These are phyloP conservation scores for Albophoma yamanashiensis DNA, from an alignment of 2,329 filamentous ascomycete genomes.

Conservation along the genomic window DNA sequence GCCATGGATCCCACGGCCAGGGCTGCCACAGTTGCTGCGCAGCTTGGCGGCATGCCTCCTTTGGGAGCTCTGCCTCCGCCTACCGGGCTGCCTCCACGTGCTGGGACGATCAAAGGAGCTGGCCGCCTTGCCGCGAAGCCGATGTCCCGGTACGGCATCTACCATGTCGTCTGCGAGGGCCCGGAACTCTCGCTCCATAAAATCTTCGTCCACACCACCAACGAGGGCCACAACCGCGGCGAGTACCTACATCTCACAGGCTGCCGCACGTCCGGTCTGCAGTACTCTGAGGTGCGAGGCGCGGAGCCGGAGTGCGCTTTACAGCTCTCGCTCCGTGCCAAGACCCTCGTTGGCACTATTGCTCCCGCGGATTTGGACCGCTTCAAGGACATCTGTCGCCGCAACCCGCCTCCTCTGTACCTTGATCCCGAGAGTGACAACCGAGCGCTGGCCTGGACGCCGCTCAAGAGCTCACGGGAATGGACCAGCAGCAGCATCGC, in stretches of 20 bases:
- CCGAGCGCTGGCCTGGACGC: background rate
- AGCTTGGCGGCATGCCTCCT: too few relatives aligned
- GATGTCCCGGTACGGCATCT: background rate
- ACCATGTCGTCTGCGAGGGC: background rate
- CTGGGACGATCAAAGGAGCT: background rate
- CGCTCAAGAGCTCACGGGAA: background rate
- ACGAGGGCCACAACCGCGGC: background rate
- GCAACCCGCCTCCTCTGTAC: background rate
- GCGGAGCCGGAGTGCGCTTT: background rate
- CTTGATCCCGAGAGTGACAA: background rate
- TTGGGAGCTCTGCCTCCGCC: background rate
- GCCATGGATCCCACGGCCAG: background rate
- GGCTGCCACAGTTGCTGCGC: too few relatives aligned
- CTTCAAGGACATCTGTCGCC: conserved; percentile 7
- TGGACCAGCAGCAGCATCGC: background rate
- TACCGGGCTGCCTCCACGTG: background rate
- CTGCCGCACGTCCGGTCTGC: background rate
- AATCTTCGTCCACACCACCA: background rate
- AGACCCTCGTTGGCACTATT: conserved; percentile 10
- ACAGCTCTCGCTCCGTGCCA: conserved; percentile 2
- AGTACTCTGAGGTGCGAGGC: background rate
- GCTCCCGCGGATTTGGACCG: conserved; percentile 7
- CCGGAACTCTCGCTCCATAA: background rate
- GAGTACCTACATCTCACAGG: background rate
- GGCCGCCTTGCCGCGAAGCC: too few relatives aligned